Evolutionary conservation across 2,329 filamentous ascomycete genomes (phyloP).

Genomic region (Nothophoma quercina): DNA sequence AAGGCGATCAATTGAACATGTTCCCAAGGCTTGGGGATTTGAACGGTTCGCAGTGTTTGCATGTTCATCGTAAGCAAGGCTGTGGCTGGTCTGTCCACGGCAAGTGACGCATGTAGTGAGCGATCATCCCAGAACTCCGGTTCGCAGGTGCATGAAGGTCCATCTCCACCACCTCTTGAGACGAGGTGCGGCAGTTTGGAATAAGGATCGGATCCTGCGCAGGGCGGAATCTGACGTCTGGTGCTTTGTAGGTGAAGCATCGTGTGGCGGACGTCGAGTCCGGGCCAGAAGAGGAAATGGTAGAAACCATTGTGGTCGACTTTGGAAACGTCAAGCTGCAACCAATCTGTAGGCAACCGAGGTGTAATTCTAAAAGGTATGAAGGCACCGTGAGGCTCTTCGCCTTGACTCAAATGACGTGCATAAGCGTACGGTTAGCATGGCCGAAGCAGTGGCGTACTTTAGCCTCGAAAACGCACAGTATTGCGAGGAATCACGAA

Average conservation of each 20-base stretch:
- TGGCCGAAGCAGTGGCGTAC: too few species aligned
- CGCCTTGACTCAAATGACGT: too few species aligned
- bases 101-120: conserved; percentile 1
- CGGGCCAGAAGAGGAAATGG: neutral
- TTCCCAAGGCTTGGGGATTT: conserved; percentile 11
- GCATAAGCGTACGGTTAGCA: too few species aligned
- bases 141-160: conserved; percentile 1
- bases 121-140: conserved; percentile 14
- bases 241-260: neutral
- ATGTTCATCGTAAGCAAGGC: conserved; percentile 1
- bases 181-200: conserved; percentile 6
- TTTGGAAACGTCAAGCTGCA: too few species aligned
- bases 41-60: conserved; percentile 1
- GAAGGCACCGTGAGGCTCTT: too few species aligned
- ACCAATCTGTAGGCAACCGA: too few species aligned
- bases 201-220: neutral
- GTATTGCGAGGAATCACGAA: too few species aligned
- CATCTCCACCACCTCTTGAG: neutral
- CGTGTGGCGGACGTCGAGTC: neutral
- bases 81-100: conserved; percentile 1
- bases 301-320: too few species aligned
- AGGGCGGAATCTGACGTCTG: neutral
- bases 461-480: too few species aligned
- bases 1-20: conserved; percentile 1
- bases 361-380: too few species aligned